Conservation (phyloP, 495 filamentous ascomycete genomes). For the Evernia prunastri region DNA sequence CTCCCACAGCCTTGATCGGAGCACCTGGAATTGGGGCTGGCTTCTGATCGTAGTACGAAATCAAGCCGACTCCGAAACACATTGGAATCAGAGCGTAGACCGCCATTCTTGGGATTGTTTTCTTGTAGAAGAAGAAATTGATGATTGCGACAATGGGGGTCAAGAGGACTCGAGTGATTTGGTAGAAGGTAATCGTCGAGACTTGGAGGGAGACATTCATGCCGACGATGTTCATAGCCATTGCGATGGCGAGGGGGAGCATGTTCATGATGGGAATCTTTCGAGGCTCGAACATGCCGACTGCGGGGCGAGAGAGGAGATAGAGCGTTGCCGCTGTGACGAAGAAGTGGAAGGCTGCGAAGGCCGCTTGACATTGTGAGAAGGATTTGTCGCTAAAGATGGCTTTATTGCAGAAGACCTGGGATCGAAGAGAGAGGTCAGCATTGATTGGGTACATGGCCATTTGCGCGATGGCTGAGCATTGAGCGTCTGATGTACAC, state of each 20-base stretch:
- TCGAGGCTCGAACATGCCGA: constrained; percentile 55
- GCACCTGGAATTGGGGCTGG: constrained; percentile 40
- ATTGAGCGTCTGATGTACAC: not conserved
- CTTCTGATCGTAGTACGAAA: constrained; percentile 65
- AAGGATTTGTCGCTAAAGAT: constrained; percentile 64
- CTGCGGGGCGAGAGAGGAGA: constrained; percentile 53
- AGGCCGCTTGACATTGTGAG: constrained; percentile 59
- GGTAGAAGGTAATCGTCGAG: constrained; percentile 69
- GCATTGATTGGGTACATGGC: not conserved
- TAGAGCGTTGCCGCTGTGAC: constrained; percentile 61
- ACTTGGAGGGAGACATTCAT: constrained; percentile 66
- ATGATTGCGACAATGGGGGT: constrained; percentile 62
- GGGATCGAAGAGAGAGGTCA: constrained; percentile 4
- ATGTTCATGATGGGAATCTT: constrained; percentile 50
- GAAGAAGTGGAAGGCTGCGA: constrained; percentile 68
- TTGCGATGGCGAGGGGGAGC: constrained; percentile 59
- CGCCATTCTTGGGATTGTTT: constrained; percentile 47
- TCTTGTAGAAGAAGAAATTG: constrained; percentile 58
- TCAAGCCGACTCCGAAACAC: constrained; percentile 60
- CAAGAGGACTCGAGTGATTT: constrained; percentile 63
- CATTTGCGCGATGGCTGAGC: not conserved
- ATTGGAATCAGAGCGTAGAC: constrained; percentile 51
- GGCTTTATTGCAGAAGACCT: constrained; percentile 74
- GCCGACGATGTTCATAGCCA: constrained; percentile 62
- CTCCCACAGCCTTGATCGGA: constrained; percentile 43